Base-by-base conservation (phyloP, 768 basidiomycete genomes). In the Kwoniella europaea region DNA sequence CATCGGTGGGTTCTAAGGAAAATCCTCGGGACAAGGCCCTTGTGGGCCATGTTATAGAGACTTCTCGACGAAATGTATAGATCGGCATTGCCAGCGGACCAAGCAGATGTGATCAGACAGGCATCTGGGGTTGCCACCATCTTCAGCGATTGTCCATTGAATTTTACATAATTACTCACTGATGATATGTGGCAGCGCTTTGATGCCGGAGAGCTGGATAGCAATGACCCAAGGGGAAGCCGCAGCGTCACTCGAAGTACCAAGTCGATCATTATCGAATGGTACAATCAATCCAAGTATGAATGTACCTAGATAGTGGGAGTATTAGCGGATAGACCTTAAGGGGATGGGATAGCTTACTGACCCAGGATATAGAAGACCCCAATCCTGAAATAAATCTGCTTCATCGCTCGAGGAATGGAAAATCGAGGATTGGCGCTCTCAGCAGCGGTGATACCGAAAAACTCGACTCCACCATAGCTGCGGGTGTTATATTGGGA, bases 381-480 rank as follows among this genome's bases (percentile, higher is more conserved):
- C 10, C 93, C 86, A 76, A 98, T 94, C 75, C 94, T 87, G 72
- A 89, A 85, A 82, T 89, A 91, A 50, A 91, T 89, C 13, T 88
- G 86, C 67, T 85, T 87, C 77, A 92, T 91, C 0, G 91, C 90
- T 74, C 86, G 87, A 6, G 90, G 90, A 24, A 90, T 84, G 78
- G 88, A 89, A 41, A 86, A 87, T 73, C 78, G 86, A 9, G 94
- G 94, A 83, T 94, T 95, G 84, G 91, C 92, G 0, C 92, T 90
- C 82, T 86, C 85, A 4, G 84, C 86, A 65, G 86, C 85, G 18
- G 84, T 83, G 72, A 82, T 81, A 3, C 84, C 86, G 52, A 96
- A 93, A 78, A 96, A 94, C 83, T 98, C 94, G 9, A 93, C 94
- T 12, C 94, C 95, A 69, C 94, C 93, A 69, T 72, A 77, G 10